Base-by-base conservation (phyloP, 129 eudicot genomes). In the Cynara cardunculus region DNA sequence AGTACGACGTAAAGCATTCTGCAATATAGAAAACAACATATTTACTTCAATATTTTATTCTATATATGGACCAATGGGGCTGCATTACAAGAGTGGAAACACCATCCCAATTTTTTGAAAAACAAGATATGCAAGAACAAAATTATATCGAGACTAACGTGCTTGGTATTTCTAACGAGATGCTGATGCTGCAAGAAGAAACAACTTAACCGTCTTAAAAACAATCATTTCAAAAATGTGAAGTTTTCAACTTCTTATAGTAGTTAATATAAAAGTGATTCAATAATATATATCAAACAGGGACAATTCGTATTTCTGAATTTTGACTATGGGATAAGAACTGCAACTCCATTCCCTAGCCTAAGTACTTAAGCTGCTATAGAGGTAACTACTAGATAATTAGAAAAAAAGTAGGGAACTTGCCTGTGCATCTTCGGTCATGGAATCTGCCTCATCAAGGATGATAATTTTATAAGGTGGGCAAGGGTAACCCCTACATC, bases 381-480 rank as follows among this genome's bases (percentile, higher is more conserved):
- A 80, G 22, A 81, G 8, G 18, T 5, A 46, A 81, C 3, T 66
- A 30, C 5, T 18, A 13, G 49, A 82, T 67, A n/a, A 70, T 18
- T 16, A 72, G 27, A 77, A 56, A 35, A 24, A 11, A 46, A 1
- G 2, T 24, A 76, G 53, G 31, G 22, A 27, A 76, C 92, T 78
- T 79, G 80, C 99, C 95, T 96, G 99, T 26, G 99, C 99, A 92
- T 96, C 99, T 91, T 96, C 97, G 13, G 99, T 96, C 99, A 96
- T 96, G 71, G 99, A 96, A 87, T 96, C 98, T 70, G 99, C 98
- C 87, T 96, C 99, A 56, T 96, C 99, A 37, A 96, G 97, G 81
- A 96, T 91, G 76, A 96, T 96, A 53, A 96, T 92, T 83, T 96
- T 96, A 70, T 81, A 96, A 75, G 99, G 98, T 32, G 98, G 99